Evolutionary conservation across 192 early-diverging fungal genomes (phyloP).

Genomic region (Anaeromyces robustus): DNA sequence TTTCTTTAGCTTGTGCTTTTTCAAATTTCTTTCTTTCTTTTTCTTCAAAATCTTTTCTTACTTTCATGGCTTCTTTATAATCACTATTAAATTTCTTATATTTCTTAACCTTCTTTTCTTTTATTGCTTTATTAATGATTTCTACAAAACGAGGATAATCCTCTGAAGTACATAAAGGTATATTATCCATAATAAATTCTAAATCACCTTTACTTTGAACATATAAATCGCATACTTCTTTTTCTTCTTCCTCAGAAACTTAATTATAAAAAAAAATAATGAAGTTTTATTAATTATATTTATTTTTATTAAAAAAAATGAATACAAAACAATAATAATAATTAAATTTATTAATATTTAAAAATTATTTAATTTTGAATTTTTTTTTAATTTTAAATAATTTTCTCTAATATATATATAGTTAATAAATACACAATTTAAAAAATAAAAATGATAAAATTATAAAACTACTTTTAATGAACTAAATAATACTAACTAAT

Average conservation of each 20-base stretch:
- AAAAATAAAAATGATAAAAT: too few species aligned
- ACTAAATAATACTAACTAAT: too few species aligned
- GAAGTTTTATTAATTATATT: too few species aligned
- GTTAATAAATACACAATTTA: too few species aligned
- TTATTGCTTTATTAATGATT: neutral
- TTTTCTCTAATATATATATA: too few species aligned
- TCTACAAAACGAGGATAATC: neutral
- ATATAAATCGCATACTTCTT: neutral
- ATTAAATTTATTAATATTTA: too few species aligned
- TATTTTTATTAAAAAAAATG: too few species aligned
- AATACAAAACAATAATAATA: too few species aligned
- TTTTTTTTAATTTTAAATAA: too few species aligned
- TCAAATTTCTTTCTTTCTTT: neutral
- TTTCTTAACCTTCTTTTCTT: neutral
- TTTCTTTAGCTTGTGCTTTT: neutral
- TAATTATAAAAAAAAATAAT: too few species aligned
- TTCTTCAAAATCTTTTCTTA: neutral
- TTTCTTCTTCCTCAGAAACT: neutral
- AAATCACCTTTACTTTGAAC: neutral
- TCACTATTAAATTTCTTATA: neutral
- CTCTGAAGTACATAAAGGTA: neutral
- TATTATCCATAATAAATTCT: neutral
- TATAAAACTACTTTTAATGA: too few species aligned
- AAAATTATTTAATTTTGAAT: too few species aligned
- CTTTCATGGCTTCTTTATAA: neutral